Conservation (phyloP, 2,329 filamentous ascomycete genomes). For the Apiospora hydei region DNA sequence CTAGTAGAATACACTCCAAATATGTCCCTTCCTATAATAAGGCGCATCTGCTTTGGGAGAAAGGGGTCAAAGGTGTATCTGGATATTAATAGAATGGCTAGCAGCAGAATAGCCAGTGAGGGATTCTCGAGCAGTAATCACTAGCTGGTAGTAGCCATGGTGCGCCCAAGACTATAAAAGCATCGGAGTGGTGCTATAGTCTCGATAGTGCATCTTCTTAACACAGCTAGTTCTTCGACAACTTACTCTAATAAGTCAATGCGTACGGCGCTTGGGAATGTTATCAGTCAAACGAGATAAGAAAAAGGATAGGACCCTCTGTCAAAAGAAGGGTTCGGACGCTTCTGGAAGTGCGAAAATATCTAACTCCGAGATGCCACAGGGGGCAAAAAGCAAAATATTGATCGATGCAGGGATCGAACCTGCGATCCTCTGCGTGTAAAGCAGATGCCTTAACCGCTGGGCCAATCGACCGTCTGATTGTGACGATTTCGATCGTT, state of each 20-base stretch:
- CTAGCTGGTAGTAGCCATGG: background rate
- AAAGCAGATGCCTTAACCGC: slow-evolving; percentile 51
- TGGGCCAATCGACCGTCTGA: slow-evolving; percentile 43
- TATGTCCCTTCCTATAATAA: background rate
- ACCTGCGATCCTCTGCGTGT: slow-evolving; percentile 54
- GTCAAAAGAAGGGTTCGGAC: background rate
- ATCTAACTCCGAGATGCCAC: background rate
- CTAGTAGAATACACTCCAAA: no score
- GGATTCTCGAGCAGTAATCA: background rate
- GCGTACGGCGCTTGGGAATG: background rate
- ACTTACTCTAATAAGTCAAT: background rate
- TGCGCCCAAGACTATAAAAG: background rate
- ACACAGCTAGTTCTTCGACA: background rate
- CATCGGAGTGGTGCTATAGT: background rate
- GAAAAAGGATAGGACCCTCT: background rate
- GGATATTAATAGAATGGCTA: background rate
- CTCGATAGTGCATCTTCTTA: background rate
- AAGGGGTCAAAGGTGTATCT: background rate
- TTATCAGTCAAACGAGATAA: background rate
- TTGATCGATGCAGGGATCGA: slow-evolving; percentile 53
- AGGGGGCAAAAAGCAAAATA: background rate
- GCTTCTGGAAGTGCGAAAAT: background rate
- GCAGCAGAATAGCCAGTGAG: no score
- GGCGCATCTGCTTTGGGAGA: background rate
- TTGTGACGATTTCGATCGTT: background rate